Conservation (phyloP, 2,329 filamentous ascomycete species). For the Pseudogymnoascus sp. region DNA sequence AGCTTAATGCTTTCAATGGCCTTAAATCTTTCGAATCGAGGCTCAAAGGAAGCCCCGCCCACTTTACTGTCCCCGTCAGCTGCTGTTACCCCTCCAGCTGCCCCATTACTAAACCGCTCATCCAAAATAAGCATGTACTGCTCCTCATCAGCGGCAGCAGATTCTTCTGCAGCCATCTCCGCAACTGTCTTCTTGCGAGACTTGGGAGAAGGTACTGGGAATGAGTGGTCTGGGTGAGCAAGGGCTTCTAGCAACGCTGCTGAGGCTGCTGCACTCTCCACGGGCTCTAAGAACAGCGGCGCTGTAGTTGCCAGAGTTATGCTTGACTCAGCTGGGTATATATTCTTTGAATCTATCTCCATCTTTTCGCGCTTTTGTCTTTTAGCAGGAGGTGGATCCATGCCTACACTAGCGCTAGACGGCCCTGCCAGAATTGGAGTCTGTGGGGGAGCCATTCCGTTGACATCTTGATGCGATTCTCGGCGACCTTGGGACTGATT, state of each 20-base stretch:
- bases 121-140: constrained; percentile 89
- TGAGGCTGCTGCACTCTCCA: constrained; percentile 57
- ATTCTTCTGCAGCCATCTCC: constrained; percentile 91
- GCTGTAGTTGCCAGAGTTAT: constrained; percentile 65
- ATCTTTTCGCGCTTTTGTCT: constrained; percentile 62
- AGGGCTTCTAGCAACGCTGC: constrained; percentile 63
- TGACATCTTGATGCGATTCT: constrained; percentile 33
- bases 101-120: constrained; percentile 61
- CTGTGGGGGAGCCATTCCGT: constrained; percentile 50
- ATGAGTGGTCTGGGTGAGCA: constrained; percentile 67
- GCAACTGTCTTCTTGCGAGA: constrained; percentile 87
- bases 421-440: constrained; percentile 54
- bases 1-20: constrained; percentile 76
- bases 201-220: constrained; percentile 73
- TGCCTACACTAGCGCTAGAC: constrained; percentile 41
- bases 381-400: constrained; percentile 51
- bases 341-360: constrained; percentile 66
- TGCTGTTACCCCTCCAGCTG: constrained; percentile 46
- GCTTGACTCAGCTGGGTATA: constrained; percentile 67
- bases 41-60: constrained; percentile 66
- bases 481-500: constrained; percentile 37
- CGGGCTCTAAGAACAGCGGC: constrained; percentile 69
- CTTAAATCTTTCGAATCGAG: constrained; percentile 86
- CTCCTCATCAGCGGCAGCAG: constrained; percentile 78
- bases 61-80: constrained; percentile 66